Evolutionary conservation across 140 eudicot species (phyloP), one percentile per base, ranked within the genome.

Genomic region (Flaveria floridana): DNA sequence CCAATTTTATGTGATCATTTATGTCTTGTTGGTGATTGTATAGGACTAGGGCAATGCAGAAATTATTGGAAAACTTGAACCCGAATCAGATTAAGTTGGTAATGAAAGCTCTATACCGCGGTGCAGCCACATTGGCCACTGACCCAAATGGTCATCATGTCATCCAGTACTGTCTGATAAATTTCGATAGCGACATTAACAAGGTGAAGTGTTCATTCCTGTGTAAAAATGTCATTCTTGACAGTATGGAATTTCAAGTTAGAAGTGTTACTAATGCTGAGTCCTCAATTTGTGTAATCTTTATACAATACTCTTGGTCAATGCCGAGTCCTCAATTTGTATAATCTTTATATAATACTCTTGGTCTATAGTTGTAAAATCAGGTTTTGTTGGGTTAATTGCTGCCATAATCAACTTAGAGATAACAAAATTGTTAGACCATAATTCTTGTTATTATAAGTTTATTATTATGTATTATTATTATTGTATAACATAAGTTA

Each of bases 121-220:
- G 86, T 71, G 89, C 84, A 37, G 79, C 81, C 7, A 20, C 68
- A 64, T 71, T 90, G 82, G 88, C 88, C 6, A 81, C 25, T 64
- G 91, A 90, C 46, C 77, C 76, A 19, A 77, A 81, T 53, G 97
- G 97, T 47, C 87, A 88, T 79, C 95, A 86, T 81, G 95, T 90
- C 14, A 83, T 90, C 47, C 87, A 84, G 74, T 72, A 67, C 66
- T 90, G 97, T 71, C 47, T 90, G 70, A 70, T 73, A 23, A 65
- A 82, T 55, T 90, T 80, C 81, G 39, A 87, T 20, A 26, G 68
- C 58, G 91, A 87, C 68, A 25, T 80, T 75, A 82, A 82, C 76
- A 77, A 84, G 95, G 96, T 87, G 82, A 28, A 9, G 30, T 72
- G 3, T 51, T 21, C 7, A 6, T n/a, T 20, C 56, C 41, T 42